Conservation (phyloP, 73 alveolate species). For the Symbiodinium natans region DNA sequence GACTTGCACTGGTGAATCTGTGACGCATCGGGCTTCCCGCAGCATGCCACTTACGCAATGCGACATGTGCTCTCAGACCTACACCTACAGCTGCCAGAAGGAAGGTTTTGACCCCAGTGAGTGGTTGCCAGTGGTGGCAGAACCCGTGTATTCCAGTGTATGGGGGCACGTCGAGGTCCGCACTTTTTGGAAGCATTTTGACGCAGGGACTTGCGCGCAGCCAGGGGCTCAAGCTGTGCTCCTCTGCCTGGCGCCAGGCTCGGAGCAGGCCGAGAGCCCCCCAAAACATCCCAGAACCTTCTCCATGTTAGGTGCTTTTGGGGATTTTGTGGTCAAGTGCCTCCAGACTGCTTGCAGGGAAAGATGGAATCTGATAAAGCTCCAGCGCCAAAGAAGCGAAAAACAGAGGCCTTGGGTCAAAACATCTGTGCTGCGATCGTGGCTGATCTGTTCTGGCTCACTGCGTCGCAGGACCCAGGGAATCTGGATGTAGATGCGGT, state of each 20-base stretch:
- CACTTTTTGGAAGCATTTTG: no score
- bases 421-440: neutral
- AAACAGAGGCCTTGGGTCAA: constrained; percentile 7
- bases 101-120: neutral
- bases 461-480: neutral
- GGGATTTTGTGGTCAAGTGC: no score
- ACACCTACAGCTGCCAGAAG: constrained; percentile 43
- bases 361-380: neutral
- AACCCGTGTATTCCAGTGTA: no score
- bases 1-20: no score
- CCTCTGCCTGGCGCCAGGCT: no score
- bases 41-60: no score
- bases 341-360: neutral
- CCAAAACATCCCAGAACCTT: no score
- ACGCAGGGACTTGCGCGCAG: no score
- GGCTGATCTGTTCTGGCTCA: neutral
- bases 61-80: constrained; percentile 1
- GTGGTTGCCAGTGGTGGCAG: neutral
- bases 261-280: no score
- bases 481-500: constrained; percentile 38
- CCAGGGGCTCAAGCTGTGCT: neutral
- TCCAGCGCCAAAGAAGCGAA: constrained; percentile 36
- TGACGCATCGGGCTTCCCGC: no score
- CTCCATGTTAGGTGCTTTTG: no score
- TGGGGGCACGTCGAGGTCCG: no score